phyloP scores from a whole-genome alignment of 2,329 filamentous ascomycete species.

The Fusarium chlamydosporum region DNA sequence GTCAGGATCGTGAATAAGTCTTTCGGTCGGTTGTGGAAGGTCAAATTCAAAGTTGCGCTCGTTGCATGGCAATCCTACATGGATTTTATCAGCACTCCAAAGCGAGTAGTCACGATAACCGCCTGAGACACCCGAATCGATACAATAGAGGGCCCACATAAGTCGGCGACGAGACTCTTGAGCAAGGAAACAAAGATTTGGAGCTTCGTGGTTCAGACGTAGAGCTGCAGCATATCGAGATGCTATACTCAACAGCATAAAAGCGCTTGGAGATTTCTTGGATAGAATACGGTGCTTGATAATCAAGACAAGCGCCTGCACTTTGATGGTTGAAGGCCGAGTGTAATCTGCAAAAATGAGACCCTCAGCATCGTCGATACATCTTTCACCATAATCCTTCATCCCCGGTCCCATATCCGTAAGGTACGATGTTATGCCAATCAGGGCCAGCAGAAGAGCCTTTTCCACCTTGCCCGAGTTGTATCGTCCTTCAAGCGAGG shows the following conservation, averaged over 20 bases:
- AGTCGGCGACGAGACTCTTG: constrained; percentile 61
- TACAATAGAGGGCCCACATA: constrained; percentile 62
- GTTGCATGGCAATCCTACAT: constrained; percentile 60
- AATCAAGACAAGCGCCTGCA: constrained; percentile 63
- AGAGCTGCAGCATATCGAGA: constrained; percentile 61
- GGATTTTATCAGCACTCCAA: constrained; percentile 59
- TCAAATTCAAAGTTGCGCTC: constrained; percentile 69
- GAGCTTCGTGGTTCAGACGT: constrained; percentile 60
- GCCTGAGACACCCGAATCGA: constrained; percentile 60
- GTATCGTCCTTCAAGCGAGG: constrained; percentile 72
- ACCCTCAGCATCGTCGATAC: constrained; percentile 68
- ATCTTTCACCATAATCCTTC: constrained; percentile 66
- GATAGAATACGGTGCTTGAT: constrained; percentile 62
- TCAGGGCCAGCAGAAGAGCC: constrained; percentile 66
- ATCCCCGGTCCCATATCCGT: constrained; percentile 68
- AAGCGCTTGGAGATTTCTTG: constrained; percentile 61
- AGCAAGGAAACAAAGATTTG: constrained; percentile 57
- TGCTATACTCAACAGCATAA: constrained; percentile 61
- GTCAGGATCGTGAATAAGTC: constrained; percentile 62
- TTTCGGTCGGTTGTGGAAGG: constrained; percentile 68
- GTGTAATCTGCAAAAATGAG: constrained; percentile 68
- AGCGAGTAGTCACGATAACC: constrained; percentile 63
- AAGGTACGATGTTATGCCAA: constrained; percentile 69
- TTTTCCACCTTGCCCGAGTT: constrained; percentile 69
- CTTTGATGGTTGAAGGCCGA: constrained; percentile 69